Base-by-base conservation (phyloP, 2,329 filamentous ascomycete species). In the Clonostachys solani region DNA sequence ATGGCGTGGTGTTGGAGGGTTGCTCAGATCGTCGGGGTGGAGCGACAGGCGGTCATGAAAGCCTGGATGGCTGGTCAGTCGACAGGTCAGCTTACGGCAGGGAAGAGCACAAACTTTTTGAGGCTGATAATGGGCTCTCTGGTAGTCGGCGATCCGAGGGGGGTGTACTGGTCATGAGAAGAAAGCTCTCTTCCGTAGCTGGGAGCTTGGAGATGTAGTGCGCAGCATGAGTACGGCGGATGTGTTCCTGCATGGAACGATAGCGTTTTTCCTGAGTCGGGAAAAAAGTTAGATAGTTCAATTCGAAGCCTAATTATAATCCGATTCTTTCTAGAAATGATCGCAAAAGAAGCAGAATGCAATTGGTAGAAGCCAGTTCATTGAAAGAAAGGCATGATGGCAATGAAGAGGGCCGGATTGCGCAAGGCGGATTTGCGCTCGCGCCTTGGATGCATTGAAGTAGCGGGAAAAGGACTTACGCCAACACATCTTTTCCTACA, bases 171-270 rank as follows among this genome's bases (percentile, higher is more conserved):
- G 97, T 89, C 94, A 97, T 97, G 66, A 96, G 78, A 62, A 88
- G 76, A 71, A 99, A 96, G 83, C 91, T 96, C 72, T 97, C 92
- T 69, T 96, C 92, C 58, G 92, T 99, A 43, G 94, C 94, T 56
- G 94, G 92, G 59, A 97, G 87, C 80, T 97, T 96, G 44, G 94
- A 86, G 59, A 99, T 95, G 73, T 97, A 97, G 68, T 96, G 87
- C 67, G 95, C 91, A 51, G 92, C 92, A 67, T 99, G 94, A 56
- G 94, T 92, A 68, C 94, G 86, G 60, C 94, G 89, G 62, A 99
- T 97, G 65, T 99, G 94, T 80, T 99, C 94, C 72, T 97, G 94
- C 90, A 99, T 97, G 53, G 92, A 97, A 68, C 94, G 91, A 74
- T 92, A 99, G 57, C 89, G 83, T 72, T 95, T 95, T 75, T 95